A percentile compares a stretch with the other conserved stretches of the same genome.
These are phyloP conservation scores for Colletotrichum sp. DNA, from an alignment of 2,329 filamentous ascomycete genomes.

Conservation along the genomic window DNA sequence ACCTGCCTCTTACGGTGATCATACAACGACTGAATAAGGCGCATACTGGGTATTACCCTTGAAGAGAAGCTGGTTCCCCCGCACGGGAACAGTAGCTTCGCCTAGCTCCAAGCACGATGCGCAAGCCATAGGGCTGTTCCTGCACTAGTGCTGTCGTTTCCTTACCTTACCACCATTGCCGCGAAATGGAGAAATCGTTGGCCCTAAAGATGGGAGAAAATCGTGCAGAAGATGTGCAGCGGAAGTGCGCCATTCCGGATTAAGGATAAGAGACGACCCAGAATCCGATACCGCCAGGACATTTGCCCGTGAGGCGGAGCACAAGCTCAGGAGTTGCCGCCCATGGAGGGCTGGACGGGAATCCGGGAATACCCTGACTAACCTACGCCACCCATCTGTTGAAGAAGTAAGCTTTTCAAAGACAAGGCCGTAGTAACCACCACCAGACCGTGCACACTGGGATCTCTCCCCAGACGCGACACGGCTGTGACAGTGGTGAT, in stretches of 20 bases:
- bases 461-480: conserved; percentile 5
- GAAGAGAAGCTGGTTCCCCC: not conserved
- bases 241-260: not conserved
- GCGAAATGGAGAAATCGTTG: not conserved
- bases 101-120: not conserved
- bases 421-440: not conserved
- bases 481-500: conserved; percentile 16
- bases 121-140: not conserved
- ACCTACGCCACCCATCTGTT: not conserved
- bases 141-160: not conserved
- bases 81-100: not conserved
- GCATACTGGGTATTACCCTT: not conserved
- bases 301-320: not conserved
- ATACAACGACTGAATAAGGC: not conserved
- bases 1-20: not conserved
- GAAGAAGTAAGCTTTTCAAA: not conserved
- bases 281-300: not conserved
- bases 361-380: not conserved
- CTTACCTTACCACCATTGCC: not conserved
- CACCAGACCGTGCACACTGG: not conserved
- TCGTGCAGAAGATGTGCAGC: not conserved
- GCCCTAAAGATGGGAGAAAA: not conserved
- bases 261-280: not conserved
- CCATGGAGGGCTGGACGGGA: not conserved
- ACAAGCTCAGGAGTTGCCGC: not conserved